Evolutionary conservation across 192 early-diverging fungal genomes (phyloP).

Genomic region (Backusella luteola): DNA sequence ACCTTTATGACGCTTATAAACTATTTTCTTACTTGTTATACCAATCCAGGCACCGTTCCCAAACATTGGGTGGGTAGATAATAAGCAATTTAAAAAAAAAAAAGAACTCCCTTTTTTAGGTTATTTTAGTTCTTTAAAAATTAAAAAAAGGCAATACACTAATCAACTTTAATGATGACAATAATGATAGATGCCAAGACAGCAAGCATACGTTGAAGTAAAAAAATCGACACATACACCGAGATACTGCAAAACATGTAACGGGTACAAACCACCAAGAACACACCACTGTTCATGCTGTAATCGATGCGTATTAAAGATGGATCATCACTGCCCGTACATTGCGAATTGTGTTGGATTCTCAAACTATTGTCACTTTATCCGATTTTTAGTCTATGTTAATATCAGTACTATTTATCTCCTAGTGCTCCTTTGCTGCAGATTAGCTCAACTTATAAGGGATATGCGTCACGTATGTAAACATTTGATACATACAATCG

Average conservation of each 20-base stretch:
- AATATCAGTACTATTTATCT: slow-evolving; percentile 56
- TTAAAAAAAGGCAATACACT: neutral
- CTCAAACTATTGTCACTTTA: slow-evolving; percentile 71
- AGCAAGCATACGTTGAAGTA: slow-evolving; percentile 53
- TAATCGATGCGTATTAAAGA: slow-evolving; percentile 80
- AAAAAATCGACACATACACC: slow-evolving; percentile 67
- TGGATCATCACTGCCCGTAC: slow-evolving; percentile 95
- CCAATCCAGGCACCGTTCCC: slow-evolving; percentile 83
- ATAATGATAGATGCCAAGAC: slow-evolving; percentile 24
- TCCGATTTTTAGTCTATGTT: slow-evolving; percentile 80
- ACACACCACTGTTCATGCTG: slow-evolving; percentile 80
- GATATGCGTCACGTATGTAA: slow-evolving; percentile 24
- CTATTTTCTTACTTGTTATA: slow-evolving; percentile 76
- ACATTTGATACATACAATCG: neutral
- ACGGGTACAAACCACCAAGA: slow-evolving; percentile 70
- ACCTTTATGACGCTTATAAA: slow-evolving; percentile 82
- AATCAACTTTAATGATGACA: slow-evolving; percentile 4
- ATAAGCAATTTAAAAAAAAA: neutral
- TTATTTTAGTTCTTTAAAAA: neutral
- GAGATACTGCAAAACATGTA: slow-evolving; percentile 69
- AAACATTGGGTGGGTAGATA: slow-evolving; percentile 40
- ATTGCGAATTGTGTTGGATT: slow-evolving; percentile 87
- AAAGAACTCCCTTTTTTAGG: neutral
- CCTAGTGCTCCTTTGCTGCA: slow-evolving; percentile 51
- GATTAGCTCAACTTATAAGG: slow-evolving; percentile 48